Base-by-base conservation (phyloP, 2,329 filamentous ascomycete genomes). In the Neopestalotiopsis rosae region DNA sequence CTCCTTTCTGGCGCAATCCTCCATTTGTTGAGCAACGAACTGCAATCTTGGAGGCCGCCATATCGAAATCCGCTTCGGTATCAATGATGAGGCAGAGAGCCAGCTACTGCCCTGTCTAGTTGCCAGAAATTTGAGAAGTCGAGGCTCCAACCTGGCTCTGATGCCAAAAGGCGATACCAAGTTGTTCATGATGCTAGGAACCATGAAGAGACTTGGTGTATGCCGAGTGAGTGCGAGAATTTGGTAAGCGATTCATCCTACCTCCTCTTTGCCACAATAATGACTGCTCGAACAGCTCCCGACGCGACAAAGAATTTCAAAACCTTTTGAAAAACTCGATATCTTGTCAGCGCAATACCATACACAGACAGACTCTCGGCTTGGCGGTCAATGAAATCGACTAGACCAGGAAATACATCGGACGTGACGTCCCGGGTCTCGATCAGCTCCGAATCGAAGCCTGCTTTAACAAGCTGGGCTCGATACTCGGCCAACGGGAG, bases 331-430 rank as follows among this genome's bases (percentile, higher is more conserved):
- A 52, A 52, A 20, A 52, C n/a, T 5, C 45, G 45, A 52, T 52
- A 52, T 20, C 45, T 52, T 1, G 45, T 52, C 17, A 52, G 17
- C 2, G 45, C 17, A 17, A 52, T 52, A 5, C 45, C 45, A 20
- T 52, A 52, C 7, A 17, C 17, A 24, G 45, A 52, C n/a, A 52
- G 45, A n/a, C 45, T 52, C 45, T 52, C n/a, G 45, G 45, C 32
- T 20, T 52, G 45, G 9, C 45, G 45, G 45, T 52, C 45, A 20
- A 90, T 75, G 68, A 83, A 88, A 1, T 66, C 71, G 4, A 83
- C 81, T 17, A 90, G 74, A 0, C 86, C 86, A 0, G 76, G 71
- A 72, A 90, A 90, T 0, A 89, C 87, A 69, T 87, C 76, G 5
- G 82, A 79, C 2, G 87, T 86, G 20, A 90, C 79, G 72, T 90